Conservation (phyloP, 1,139 yeast genomes). For the Hanseniaspora sp. region DNA sequence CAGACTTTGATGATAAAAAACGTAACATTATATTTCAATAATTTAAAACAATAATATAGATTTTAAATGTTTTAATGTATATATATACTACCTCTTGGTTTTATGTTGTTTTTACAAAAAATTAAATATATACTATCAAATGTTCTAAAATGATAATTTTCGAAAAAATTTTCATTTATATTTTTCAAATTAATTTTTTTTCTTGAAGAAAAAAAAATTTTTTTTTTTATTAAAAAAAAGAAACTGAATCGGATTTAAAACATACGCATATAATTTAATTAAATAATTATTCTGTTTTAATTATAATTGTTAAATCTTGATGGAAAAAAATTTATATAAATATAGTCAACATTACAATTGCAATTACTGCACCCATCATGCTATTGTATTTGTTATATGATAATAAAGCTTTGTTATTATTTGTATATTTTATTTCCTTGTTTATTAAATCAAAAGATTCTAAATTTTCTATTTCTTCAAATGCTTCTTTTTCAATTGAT, state of each 20-base stretch:
- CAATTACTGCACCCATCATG: constrained; percentile 8
- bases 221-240: too few relatives aligned
- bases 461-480: neutral
- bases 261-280: neutral
- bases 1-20: neutral
- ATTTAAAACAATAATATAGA: too few relatives aligned
- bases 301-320: neutral
- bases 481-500: neutral
- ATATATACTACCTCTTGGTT: too few relatives aligned
- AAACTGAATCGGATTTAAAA: too few relatives aligned
- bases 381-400: constrained; percentile 7
- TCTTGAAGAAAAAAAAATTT: neutral
- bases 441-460: neutral
- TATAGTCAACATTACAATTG: neutral
- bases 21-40: neutral
- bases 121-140: neutral
- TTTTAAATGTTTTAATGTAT: too few relatives aligned
- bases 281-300: neutral
- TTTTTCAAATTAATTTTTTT: neutral
- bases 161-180: neutral
- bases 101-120: too few relatives aligned
- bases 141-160: too few relatives aligned
- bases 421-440: neutral
- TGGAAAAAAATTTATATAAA: neutral
- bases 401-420: neutral